Conservation (phyloP, 306 rosid genomes). For the Acmispon strigosus region DNA sequence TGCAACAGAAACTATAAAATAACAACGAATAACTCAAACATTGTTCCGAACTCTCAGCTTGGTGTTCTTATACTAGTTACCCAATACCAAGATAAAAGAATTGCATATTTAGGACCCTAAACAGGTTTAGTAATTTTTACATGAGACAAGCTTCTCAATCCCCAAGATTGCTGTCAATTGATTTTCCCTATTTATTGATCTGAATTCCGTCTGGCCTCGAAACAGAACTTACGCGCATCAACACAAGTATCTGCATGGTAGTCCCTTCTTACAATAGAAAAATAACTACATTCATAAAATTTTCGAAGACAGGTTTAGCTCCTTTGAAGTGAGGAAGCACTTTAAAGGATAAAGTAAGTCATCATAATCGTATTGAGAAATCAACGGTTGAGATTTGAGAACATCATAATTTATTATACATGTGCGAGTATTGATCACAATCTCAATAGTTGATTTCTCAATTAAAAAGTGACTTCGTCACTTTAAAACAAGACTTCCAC, state of each 20-base stretch:
- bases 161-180: neutral
- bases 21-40: neutral
- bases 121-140: neutral
- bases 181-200: neutral
- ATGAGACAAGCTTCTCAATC: neutral
- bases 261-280: neutral
- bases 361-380: no score
- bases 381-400: no score
- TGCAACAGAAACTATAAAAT: neutral
- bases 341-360: no score
- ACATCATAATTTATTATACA: no score
- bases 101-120: neutral
- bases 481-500: no score
- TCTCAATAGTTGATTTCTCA: no score
- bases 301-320: neutral
- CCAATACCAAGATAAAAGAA: neutral
- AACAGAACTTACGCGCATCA: slow-evolving; percentile 1
- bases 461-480: no score
- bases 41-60: neutral
- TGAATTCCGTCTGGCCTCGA: neutral
- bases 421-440: no score
- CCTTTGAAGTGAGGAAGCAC: no score
- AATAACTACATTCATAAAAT: neutral
- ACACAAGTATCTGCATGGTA: neutral
- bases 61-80: neutral